phyloP scores from a whole-genome alignment of 2,329 filamentous ascomycete species.

The Monosporascus sp. region DNA sequence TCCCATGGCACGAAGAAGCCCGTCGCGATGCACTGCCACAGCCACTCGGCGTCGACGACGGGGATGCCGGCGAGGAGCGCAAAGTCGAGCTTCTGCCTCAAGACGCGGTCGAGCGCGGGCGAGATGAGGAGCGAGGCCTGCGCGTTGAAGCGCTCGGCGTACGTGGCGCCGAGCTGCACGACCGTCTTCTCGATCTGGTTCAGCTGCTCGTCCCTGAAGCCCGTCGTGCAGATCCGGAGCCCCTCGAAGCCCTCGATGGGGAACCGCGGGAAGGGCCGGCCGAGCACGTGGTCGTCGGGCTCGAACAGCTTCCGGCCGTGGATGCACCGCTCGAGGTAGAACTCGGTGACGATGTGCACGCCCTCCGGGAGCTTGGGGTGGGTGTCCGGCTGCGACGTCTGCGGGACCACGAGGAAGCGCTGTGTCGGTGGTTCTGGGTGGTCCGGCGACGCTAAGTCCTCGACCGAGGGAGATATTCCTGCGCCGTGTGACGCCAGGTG shows the following conservation, averaged over 20 bases:
- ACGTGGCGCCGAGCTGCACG: slow-evolving; percentile 70
- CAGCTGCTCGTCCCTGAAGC: slow-evolving; percentile 78
- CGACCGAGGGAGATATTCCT: slow-evolving; percentile 35
- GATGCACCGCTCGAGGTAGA: slow-evolving; percentile 88
- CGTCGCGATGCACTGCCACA: slow-evolving; percentile 72
- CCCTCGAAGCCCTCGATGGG: slow-evolving; percentile 63
- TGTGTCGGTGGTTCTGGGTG: slow-evolving; percentile 25
- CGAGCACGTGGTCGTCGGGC: slow-evolving; percentile 66
- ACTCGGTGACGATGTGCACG: slow-evolving; percentile 68
- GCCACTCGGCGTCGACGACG: slow-evolving; percentile 76
- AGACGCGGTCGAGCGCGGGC: slow-evolving; percentile 50
- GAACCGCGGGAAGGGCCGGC: slow-evolving; percentile 68
- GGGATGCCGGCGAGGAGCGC: slow-evolving; percentile 72
- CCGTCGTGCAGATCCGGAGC: slow-evolving; percentile 74
- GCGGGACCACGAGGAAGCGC: slow-evolving; percentile 52
- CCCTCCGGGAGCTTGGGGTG: slow-evolving; percentile 36
- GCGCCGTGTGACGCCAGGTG: slow-evolving; percentile 46
- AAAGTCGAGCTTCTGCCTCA: slow-evolving; percentile 72
- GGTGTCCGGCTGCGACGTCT: slow-evolving; percentile 40
- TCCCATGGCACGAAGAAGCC: slow-evolving; percentile 43
- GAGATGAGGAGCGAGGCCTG: slow-evolving; percentile 76
- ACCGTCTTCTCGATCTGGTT: slow-evolving; percentile 77
- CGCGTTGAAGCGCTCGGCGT: slow-evolving; percentile 70
- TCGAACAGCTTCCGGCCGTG: slow-evolving; percentile 67
- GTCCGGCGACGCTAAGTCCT: slow-evolving; percentile 30